Evolutionary conservation across 176 grass and related monocot genomes (phyloP), one percentile per base, ranked within the genome.

Genomic region (Panicum miliaceum): DNA sequence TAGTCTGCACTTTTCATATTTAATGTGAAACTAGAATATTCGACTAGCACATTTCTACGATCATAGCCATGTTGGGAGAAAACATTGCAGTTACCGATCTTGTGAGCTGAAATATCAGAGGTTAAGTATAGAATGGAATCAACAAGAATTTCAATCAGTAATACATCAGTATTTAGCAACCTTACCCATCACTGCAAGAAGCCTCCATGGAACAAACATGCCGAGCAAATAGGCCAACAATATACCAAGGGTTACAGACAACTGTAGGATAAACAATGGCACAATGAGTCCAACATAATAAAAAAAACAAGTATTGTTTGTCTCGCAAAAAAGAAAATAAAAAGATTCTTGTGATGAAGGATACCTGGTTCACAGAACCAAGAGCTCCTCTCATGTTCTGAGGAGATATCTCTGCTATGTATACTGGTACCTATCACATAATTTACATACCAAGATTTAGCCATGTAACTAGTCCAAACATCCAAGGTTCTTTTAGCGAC

Each of bases 141-240:
- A 10, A 32, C 10, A 83, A 45, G 6, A 58, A 61, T 38, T 27
- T 56, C 32, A 66, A 43, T 61, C 26, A 78, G 62, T 51, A 77
- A 57, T 66, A 68, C 8, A 45, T 71, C 58, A 84, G 47, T 12
- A 29, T 43, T 62, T 65, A 54, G 69, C 53, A 12, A 23, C 3
- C 2, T 89, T 95, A 98, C 96, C 96, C 77, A 98, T 89, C 76
- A 98, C 93, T 70, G 96, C 96, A 86, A 98, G 93, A 43, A 95
- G 26, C 80, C 96, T 98, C 96, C 96, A 98, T 29, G 85, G 91
- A 80, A 98, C 85, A 94, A 96, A 94, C 91, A 98, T 95, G 77
- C 96, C 96, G 11, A 98, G 88, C 82, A 94, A 22, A 80, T 98
- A 98, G 41, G 89, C 96, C 67, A 98, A 64, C 23, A 98, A 89